Conservation (phyloP, 2,329 filamentous ascomycete species). For the Trichoderma arundinaceum region DNA sequence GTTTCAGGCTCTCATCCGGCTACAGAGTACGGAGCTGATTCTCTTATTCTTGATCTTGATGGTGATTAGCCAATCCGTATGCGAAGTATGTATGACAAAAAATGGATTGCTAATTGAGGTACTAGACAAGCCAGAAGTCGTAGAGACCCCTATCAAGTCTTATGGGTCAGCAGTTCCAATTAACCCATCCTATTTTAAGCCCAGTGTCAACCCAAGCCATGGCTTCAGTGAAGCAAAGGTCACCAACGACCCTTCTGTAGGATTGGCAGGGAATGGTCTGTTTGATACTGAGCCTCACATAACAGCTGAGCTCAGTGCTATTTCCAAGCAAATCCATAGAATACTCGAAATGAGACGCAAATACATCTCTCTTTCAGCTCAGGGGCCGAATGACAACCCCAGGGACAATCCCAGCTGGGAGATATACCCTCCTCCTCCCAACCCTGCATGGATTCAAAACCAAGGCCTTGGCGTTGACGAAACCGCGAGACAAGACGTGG, state of each 20-base stretch:
- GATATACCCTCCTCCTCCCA: conserved; percentile 63
- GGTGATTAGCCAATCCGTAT: conserved; percentile 35
- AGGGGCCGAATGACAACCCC: conserved; percentile 53
- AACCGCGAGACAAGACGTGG: neutral
- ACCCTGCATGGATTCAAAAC: conserved; percentile 75
- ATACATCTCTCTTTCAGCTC: conserved; percentile 85
- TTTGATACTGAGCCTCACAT: conserved; percentile 78
- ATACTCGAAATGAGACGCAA: conserved; percentile 87
- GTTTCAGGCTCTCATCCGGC: conserved; percentile 44
- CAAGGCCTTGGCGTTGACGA: conserved; percentile 33
- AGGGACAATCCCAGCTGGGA: conserved; percentile 15
- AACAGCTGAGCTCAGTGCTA: conserved; percentile 80
- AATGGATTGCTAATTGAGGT: conserved; percentile 22
- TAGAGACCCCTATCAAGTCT: conserved; percentile 17
- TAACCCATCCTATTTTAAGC: conserved; percentile 4
- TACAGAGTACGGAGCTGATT: conserved; percentile 48
- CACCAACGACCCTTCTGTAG: conserved; percentile 56
- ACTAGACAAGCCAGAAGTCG: conserved; percentile 32
- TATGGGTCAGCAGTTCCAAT: conserved; percentile 14
- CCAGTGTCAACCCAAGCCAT: conserved; percentile 50
- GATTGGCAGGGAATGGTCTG: conserved; percentile 68
- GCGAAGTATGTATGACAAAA: neutral
- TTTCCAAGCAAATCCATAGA: conserved; percentile 89
- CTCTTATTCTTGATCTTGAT: conserved; percentile 42
- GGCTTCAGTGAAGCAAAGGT: conserved; percentile 25